phyloP scores from a whole-genome alignment of 768 basidiomycete genomes.

The Melanogaster broomeanus region DNA sequence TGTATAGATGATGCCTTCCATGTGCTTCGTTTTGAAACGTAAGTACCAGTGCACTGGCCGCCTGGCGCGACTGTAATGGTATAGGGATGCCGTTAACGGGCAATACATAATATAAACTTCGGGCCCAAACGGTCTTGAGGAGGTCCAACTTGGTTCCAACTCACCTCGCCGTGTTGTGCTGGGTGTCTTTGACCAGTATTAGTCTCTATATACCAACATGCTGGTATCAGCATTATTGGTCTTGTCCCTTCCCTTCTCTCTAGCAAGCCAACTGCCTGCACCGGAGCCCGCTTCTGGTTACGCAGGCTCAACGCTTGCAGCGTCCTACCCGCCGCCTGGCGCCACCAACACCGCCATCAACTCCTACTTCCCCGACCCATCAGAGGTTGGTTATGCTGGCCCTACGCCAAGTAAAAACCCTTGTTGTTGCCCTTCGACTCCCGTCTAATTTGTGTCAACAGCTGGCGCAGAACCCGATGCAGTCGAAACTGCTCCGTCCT shows the following conservation, averaged over 20 bases:
- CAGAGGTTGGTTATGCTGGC: slow-evolving; percentile 47
- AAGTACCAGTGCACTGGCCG: too few relatives aligned
- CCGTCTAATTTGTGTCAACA: slow-evolving; percentile 6
- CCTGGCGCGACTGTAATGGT: too few relatives aligned
- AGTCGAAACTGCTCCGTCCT: slow-evolving; percentile 43
- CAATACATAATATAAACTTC: too few relatives aligned
- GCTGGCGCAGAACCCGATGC: slow-evolving; percentile 46
- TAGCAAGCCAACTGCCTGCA: background rate
- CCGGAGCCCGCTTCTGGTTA: slow-evolving; percentile 35
- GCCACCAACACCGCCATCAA: slow-evolving; percentile 36
- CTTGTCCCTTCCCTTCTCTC: slow-evolving; percentile 1
- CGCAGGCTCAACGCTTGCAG: slow-evolving; percentile 44
- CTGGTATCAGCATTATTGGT: slow-evolving; percentile 3
- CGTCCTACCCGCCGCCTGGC: slow-evolving; percentile 43
- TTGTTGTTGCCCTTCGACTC: background rate
- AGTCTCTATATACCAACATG: background rate
- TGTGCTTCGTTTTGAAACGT: too few relatives aligned
- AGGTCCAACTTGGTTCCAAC: background rate
- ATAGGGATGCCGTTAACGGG: too few relatives aligned
- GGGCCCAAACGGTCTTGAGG: background rate
- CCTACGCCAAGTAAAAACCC: slow-evolving; percentile 46
- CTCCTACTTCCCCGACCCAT: slow-evolving; percentile 42
- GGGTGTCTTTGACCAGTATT: background rate
- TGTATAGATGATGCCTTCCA: too few relatives aligned
- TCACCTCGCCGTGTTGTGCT: background rate